Evolutionary conservation across 1,139 yeast genomes (phyloP).

Genomic region (Geotrichum phurueaensis): DNA sequence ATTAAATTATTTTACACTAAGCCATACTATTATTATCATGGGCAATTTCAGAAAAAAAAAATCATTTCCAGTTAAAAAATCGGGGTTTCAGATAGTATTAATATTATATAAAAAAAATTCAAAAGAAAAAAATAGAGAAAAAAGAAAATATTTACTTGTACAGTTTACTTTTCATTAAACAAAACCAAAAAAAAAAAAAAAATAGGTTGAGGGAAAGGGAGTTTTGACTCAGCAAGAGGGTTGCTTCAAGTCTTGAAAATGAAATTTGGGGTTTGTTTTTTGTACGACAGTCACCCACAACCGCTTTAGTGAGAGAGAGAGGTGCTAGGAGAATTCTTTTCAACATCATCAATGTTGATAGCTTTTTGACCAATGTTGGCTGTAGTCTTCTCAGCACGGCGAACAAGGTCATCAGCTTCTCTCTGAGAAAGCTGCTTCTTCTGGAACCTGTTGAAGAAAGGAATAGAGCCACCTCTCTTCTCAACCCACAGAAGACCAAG

Average conservation of each 20-base stretch:
- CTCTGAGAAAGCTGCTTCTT: conserved; percentile 26
- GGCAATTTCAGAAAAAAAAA: background rate
- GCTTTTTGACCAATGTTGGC: conserved; percentile 8
- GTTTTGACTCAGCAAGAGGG: background rate
- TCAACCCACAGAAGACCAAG: conserved; percentile 53
- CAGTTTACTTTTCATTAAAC: background rate
- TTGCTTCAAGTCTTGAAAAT: background rate
- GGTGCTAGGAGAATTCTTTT: conserved; percentile 5
- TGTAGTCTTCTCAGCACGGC: conserved; percentile 30
- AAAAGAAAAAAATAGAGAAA: background rate
- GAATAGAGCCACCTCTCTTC: conserved; percentile 36
- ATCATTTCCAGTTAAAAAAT: background rate
- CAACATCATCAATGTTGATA: conserved; percentile 5
- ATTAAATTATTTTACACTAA: no score
- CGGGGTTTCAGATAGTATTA: background rate
- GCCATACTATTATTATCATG: no score
- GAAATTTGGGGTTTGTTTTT: background rate
- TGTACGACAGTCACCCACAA: background rate
- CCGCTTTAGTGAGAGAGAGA: background rate
- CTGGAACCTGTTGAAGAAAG: conserved; percentile 24
- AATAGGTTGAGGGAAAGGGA: background rate
- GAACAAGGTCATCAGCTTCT: conserved; percentile 31
- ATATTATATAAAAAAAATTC: background rate
- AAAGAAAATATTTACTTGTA: background rate
- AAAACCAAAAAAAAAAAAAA: background rate